Conservation (phyloP, 78 protist species). For the Chrysochromulina tobinii region DNA sequence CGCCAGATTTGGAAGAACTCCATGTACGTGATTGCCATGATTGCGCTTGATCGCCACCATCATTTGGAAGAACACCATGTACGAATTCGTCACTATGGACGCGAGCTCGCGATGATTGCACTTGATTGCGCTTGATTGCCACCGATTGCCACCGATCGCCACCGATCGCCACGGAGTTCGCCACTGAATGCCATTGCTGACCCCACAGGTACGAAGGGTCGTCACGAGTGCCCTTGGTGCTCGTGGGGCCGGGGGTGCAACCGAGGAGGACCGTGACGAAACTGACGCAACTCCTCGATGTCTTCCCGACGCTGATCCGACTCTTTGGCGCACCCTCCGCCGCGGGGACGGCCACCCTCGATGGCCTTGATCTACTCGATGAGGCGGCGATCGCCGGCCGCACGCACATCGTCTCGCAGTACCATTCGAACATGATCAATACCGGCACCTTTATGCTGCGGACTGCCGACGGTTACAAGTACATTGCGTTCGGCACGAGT, state of each 20-base stretch:
- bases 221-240: too few species aligned
- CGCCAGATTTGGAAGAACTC: not conserved
- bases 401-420: not conserved
- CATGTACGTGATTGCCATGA: not conserved
- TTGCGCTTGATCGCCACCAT: not conserved
- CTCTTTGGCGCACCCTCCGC: not conserved
- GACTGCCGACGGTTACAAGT: not conserved
- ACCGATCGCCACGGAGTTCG: too few species aligned
- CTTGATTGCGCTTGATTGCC: too few species aligned
- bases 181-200: too few species aligned
- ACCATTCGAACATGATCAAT: not conserved
- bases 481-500: not conserved
- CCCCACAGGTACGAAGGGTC: too few species aligned
- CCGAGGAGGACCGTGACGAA: not conserved
- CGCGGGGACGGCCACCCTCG: not conserved
- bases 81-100: not conserved
- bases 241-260: not conserved
- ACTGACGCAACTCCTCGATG: not conserved
- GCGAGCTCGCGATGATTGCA: too few species aligned
- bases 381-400: not conserved
- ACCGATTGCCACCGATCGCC: too few species aligned
- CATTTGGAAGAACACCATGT: conserved; percentile 11
- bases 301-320: not conserved
- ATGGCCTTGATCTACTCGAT: not conserved
- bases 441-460: not conserved